phyloP scores from a whole-genome alignment of 805 yeast species.

The Suhomyces emberorum region DNA sequence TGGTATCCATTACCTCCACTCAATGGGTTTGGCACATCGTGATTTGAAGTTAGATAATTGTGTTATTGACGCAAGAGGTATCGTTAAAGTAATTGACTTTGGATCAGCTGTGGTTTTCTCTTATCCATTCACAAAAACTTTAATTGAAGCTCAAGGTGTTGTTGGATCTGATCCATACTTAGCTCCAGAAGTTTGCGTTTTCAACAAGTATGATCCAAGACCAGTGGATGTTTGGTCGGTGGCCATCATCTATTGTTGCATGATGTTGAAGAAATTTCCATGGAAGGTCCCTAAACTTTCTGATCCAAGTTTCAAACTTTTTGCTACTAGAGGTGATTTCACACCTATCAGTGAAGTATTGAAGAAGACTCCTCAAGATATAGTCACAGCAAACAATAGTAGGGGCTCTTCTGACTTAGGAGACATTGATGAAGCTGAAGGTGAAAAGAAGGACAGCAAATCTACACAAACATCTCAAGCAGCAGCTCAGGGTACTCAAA shows the following conservation, averaged over 20 bases:
- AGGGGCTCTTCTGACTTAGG: slow-evolving; percentile 9
- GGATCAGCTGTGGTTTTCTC: slow-evolving; percentile 91
- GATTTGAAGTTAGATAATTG: slow-evolving; percentile 92
- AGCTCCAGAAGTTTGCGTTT: slow-evolving; percentile 89
- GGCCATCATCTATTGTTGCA: slow-evolving; percentile 88
- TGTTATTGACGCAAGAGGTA: slow-evolving; percentile 77
- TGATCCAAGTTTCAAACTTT: slow-evolving; percentile 80
- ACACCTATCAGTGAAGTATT: slow-evolving; percentile 60
- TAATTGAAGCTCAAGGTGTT: slow-evolving; percentile 77
- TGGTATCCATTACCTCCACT: slow-evolving; percentile 79
- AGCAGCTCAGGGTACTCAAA: neutral
- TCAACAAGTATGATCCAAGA: slow-evolving; percentile 80
- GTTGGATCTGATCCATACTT: slow-evolving; percentile 88
- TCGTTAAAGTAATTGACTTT: slow-evolving; percentile 87
- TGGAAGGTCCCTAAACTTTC: slow-evolving; percentile 88
- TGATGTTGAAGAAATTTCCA: slow-evolving; percentile 88
- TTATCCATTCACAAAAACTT: slow-evolving; percentile 73
- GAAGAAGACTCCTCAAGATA: slow-evolving; percentile 47
- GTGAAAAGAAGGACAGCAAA: neutral
- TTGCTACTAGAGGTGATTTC: slow-evolving; percentile 68
- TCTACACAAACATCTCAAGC: neutral
- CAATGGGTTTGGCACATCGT: slow-evolving; percentile 84
- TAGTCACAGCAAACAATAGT: slow-evolving; percentile 9
- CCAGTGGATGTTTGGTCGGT: slow-evolving; percentile 94
- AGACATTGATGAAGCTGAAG: slow-evolving; percentile 14